Evolutionary conservation across 371 early-diverging fungal species (phyloP).

Genomic region (Mucor piriformis): DNA sequence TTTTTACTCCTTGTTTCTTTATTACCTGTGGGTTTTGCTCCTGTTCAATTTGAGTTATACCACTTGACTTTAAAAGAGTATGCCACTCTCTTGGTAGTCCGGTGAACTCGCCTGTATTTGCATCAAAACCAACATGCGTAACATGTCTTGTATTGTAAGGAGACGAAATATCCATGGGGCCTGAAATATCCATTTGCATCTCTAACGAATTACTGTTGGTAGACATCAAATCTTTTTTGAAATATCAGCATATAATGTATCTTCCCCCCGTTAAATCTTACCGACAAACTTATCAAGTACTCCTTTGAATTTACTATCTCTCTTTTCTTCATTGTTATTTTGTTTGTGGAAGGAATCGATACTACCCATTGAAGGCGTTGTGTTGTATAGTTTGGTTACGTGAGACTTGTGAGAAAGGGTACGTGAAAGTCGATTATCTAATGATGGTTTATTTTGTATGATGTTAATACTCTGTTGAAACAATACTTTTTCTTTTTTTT

Average conservation of each 20-base stretch:
- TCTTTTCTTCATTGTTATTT: slow-evolving; percentile 14
- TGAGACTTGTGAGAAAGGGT: slow-evolving; percentile 15
- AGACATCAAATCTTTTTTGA: slow-evolving; percentile 15
- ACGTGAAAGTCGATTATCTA: slow-evolving; percentile 11
- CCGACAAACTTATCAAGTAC: slow-evolving; percentile 31
- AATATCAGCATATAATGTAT: neutral
- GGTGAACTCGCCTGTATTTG: slow-evolving; percentile 32
- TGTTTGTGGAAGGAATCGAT: slow-evolving; percentile 4
- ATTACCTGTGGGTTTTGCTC: slow-evolving; percentile 33
- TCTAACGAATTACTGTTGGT: neutral
- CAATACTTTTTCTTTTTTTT: neutral
- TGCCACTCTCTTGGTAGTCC: slow-evolving; percentile 38
- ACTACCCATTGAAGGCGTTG: slow-evolving; percentile 9
- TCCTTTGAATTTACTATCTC: slow-evolving; percentile 19
- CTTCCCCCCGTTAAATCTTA: too few relatives aligned
- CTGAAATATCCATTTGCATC: slow-evolving; percentile 1
- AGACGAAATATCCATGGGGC: slow-evolving; percentile 27
- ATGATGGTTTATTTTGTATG: slow-evolving; percentile 10
- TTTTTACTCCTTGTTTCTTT: neutral
- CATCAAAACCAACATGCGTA: slow-evolving; percentile 36
- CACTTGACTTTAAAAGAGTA: slow-evolving; percentile 26
- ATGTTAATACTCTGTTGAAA: neutral
- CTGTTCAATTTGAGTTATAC: slow-evolving; percentile 33
- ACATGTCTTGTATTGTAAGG: slow-evolving; percentile 35
- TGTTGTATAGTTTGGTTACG: slow-evolving; percentile 23